Conservation (phyloP, 1,139 yeast genomes). For the Saccharomyces hybrid region DNA sequence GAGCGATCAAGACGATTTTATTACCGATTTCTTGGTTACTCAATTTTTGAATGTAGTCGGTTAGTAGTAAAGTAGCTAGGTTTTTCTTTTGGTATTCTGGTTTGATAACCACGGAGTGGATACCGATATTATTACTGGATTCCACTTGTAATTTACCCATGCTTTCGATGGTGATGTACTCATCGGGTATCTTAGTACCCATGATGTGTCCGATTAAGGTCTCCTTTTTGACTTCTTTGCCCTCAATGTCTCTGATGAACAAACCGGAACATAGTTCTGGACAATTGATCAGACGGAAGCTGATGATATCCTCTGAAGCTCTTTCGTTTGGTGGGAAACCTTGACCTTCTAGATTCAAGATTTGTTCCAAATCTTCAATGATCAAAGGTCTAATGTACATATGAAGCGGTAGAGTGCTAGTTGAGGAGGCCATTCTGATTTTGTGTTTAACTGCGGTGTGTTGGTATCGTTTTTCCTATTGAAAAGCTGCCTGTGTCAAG, state of each 20-base stretch:
- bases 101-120: constrained; percentile 74
- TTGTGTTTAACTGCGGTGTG: not conserved
- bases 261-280: constrained; percentile 90
- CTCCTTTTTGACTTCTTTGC: constrained; percentile 44
- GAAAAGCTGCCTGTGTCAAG: not conserved
- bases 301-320: constrained; percentile 54
- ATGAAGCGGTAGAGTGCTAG: constrained; percentile 44
- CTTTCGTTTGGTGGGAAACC: constrained; percentile 69
- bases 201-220: constrained; percentile 75
- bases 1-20: constrained; percentile 66
- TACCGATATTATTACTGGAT: constrained; percentile 63
- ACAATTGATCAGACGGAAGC: constrained; percentile 67
- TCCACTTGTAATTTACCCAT: constrained; percentile 65
- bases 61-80: constrained; percentile 73
- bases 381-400: constrained; percentile 79
- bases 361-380: constrained; percentile 58
- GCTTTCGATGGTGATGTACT: constrained; percentile 51
- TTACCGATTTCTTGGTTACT: constrained; percentile 84
- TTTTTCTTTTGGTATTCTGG: constrained; percentile 76
- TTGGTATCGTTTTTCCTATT: not conserved
- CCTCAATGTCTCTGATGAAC: constrained; percentile 60
- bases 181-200: constrained; percentile 61
- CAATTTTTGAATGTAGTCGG: constrained; percentile 85
- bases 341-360: constrained; percentile 51
- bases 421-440: constrained; percentile 7